Evolutionary conservation across 805 yeast species (phyloP), one percentile per base, ranked within the genome.

Genomic region (Cyberlindnera mycetangii): DNA sequence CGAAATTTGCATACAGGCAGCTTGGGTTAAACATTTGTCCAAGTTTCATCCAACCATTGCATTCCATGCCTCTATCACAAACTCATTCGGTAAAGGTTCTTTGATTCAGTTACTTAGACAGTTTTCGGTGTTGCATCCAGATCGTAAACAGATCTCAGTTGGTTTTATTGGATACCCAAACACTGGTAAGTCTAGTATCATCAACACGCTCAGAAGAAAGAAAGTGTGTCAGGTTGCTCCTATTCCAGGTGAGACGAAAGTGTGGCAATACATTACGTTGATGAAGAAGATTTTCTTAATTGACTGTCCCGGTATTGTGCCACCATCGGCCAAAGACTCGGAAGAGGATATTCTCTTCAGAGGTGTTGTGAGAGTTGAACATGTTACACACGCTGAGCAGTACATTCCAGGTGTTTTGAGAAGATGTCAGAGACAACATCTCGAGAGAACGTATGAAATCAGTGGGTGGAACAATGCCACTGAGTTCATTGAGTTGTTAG

Each of bases 271-370:
- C 71, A 90, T 92, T 59, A 90, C 99, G 4, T 74, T 92, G 58
- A 92, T 93, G 97, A 92, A 92, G 74, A 79, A 92, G 54, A 92
- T 92, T 41, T 92, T 90, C 68, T 72, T 92, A 58, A 93, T 92
- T 59, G 99, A 92, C 69, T 93, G 99, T 74, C 99, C 99, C 3
- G 99, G 99, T 69, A 92, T 92, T 61, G 99, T 92, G 17, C 99
- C 99, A 9, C 99, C 99, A 21, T 85, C 95, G 15, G 64, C 81
- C 22, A 89, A 83, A 59, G 99, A 93, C 64, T 68, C 92, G 1
- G 95, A 89, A 63, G 81, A 96, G 21, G 98, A 92, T 66, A 89
- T 92, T 58, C 66, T 92, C 53, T 87, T 92, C 69, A 81, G 97
- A 66, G 99, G 99, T 63, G 99, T 93, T 16, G 99, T 92, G 2